Evolutionary conservation across 345 rosid genomes (phyloP), one percentile per base, ranked within the genome.

Genomic region (Dipteronia dyeriana): DNA sequence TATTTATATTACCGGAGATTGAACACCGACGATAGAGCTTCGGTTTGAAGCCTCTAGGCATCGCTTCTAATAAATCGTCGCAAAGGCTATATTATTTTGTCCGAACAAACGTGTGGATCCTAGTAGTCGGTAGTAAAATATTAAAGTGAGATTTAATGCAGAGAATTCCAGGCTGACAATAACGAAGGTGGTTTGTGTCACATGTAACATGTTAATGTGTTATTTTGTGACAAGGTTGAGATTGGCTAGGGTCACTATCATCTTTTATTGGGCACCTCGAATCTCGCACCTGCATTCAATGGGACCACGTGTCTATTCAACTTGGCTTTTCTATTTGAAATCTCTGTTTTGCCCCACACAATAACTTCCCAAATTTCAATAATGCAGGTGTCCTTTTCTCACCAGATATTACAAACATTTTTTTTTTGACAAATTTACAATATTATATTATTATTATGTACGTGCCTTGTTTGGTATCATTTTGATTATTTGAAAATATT

Each of bases 231-330:
- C 26, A 9, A 61, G 16, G 16, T 6, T 43, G 54, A 39, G 8
- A 9, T 1, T 61, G 66, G 66, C 38, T 43, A 29, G 13, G 47
- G 69, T 59, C 59, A 9, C 56, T 6, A 1, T 34, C 73, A 4
- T 65, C n/a, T 54, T 66, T 78, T 29, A 22, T 54, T 19, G 16
- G 62, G 11, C 11, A 68, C 80, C 75, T 82, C 76, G 78, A 67
- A 60, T 14, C 61, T 68, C 80, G 10, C 78, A n/a, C 68, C 68
- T 31, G 71, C 16, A 43, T 62, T 68, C 53, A 59, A 79, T 74
- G 81, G 64, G 45, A 68, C 80, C 53, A 25, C 70, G 60, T 54
- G 82, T 63, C 68, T 54, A 20, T 76, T 64, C n/a, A 26, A 0
- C 22, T 38, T 10, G 2, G 14, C 49, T 2, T 45, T 45, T 1